Conservation (phyloP, 257 asterid genomes). For the Cinchona pubescens region DNA sequence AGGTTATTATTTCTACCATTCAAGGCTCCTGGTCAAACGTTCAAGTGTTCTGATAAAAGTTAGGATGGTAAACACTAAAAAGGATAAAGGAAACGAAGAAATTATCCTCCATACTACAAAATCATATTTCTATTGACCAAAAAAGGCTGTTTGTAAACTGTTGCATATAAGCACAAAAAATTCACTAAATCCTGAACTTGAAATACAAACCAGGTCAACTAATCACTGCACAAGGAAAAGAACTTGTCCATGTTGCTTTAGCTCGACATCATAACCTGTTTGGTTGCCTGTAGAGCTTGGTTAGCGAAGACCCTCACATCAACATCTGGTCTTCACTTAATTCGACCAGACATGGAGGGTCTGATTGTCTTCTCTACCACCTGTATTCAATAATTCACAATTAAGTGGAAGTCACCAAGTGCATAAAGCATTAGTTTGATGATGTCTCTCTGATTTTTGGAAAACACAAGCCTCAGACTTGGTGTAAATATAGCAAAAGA, state of each 20-base stretch:
- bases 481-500: conserved; percentile 1
- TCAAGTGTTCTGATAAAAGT: too few relatives aligned
- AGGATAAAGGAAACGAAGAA: too few relatives aligned
- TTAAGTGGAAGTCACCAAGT: neutral
- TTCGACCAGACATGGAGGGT: conserved; percentile 75
- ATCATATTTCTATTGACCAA: neutral
- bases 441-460: neutral
- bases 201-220: neutral
- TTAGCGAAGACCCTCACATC: conserved; percentile 85
- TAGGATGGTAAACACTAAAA: too few relatives aligned
- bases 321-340: conserved; percentile 86
- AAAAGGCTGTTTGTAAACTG: neutral
- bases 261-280: conserved; percentile 65
- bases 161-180: neutral
- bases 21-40: too few relatives aligned
- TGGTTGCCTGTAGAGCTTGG: conserved; percentile 76
- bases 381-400: conserved; percentile 30
- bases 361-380: conserved; percentile 78
- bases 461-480: neutral
- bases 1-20: too few relatives aligned
- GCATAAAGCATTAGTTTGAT: neutral
- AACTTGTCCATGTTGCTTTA: conserved; percentile 20
- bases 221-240: neutral
- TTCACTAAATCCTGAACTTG: neutral
- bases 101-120: neutral